These are phyloP conservation scores for Xylariales sp. DNA, from an alignment of 2,329 filamentous ascomycete species.

Conservation along the genomic window DNA sequence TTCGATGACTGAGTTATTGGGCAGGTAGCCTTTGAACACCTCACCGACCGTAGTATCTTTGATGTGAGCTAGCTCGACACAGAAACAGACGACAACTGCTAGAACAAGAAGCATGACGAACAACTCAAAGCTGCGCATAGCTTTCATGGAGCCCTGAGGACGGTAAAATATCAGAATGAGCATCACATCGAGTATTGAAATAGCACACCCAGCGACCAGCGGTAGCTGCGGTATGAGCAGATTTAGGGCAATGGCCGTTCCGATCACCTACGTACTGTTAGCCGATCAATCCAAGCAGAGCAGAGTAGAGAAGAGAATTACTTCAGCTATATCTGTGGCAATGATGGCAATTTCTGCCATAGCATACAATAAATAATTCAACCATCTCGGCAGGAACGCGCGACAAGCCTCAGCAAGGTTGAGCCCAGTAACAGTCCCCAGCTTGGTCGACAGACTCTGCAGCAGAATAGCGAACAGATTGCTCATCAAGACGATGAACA, in stretches of 20 bases:
- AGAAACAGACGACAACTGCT: constrained; percentile 67
- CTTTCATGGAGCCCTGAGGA: constrained; percentile 53
- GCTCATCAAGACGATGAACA: constrained; percentile 65
- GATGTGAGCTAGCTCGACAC: constrained; percentile 63
- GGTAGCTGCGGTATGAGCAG: constrained; percentile 59
- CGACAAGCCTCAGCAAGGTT: constrained; percentile 64
- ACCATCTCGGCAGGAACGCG: constrained; percentile 60
- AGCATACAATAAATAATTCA: constrained; percentile 57
- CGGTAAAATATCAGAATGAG: constrained; percentile 63
- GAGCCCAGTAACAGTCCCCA: constrained; percentile 64
- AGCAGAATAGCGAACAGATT: constrained; percentile 69
- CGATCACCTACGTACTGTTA: constrained; percentile 50
- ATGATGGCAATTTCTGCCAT: constrained; percentile 65
- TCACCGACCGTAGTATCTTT: constrained; percentile 48
- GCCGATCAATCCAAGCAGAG: background rate
- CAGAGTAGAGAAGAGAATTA: too few species aligned
- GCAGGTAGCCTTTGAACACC: constrained; percentile 62
- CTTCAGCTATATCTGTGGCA: constrained; percentile 67
- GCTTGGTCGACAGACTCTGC: constrained; percentile 63
- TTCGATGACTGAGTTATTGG: constrained; percentile 54
- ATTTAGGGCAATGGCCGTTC: constrained; percentile 66
- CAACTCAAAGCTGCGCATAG: constrained; percentile 58
- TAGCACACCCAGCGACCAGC: constrained; percentile 62
- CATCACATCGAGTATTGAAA: constrained; percentile 65
- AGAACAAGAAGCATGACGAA: constrained; percentile 60